These are phyloP conservation scores for Simplicillium aogashimaense DNA, from an alignment of 2,329 filamentous ascomycete species.

Conservation along the genomic window DNA sequence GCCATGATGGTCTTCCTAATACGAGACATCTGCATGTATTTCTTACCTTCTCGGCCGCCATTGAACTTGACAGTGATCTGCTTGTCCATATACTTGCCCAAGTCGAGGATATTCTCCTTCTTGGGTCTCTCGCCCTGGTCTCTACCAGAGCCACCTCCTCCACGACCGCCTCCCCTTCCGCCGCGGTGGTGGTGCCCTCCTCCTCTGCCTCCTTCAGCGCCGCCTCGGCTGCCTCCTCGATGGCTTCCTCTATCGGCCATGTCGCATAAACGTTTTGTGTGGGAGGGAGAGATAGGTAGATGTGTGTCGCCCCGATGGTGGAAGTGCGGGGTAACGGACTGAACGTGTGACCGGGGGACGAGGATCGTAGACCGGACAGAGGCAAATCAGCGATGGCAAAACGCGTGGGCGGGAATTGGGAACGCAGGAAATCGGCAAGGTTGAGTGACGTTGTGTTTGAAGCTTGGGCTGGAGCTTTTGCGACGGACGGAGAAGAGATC, in stretches of 20 bases:
- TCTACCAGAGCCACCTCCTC: constrained; percentile 27
- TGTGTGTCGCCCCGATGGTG: neutral
- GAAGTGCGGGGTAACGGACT: neutral
- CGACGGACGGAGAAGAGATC: neutral
- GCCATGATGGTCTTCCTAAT: too few species aligned
- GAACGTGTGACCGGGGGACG: neutral
- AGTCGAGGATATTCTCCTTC: constrained; percentile 97
- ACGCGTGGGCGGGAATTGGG: neutral
- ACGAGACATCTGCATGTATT: too few species aligned
- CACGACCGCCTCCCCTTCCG: constrained; percentile 33
- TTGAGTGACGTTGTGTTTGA: neutral
- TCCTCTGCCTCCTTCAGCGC: constrained; percentile 27
- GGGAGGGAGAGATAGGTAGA: constrained; percentile 3
- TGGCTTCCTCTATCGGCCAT: constrained; percentile 43
- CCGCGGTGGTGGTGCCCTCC: constrained; percentile 22
- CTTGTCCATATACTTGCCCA: constrained; percentile 97
- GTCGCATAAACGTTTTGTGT: constrained; percentile 11
- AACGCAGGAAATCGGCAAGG: too few species aligned
- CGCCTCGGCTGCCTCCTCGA: constrained; percentile 35
- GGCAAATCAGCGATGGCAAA: neutral
- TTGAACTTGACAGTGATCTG: constrained; percentile 93
- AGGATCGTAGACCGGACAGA: neutral
- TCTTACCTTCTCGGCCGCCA: constrained; percentile 77
- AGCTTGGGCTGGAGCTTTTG: constrained; percentile 1
- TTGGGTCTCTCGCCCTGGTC: constrained; percentile 66